Evolutionary conservation across 345 rosid genomes (phyloP).

Genomic region (Sonneratia caseolaris): DNA sequence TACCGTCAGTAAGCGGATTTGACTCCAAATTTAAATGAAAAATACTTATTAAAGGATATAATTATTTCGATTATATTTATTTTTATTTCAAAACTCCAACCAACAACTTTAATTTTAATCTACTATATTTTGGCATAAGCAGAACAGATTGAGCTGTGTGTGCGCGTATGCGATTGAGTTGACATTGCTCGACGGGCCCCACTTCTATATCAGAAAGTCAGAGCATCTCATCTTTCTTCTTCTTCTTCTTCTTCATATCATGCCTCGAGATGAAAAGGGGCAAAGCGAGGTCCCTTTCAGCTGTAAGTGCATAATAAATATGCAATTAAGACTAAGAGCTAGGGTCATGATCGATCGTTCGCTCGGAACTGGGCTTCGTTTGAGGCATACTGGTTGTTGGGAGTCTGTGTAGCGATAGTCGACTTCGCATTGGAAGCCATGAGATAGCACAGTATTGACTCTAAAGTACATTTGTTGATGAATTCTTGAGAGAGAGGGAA

Average conservation of each 20-base stretch:
- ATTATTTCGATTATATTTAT: no score
- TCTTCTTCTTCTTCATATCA: neutral
- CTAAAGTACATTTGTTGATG: slow-evolving; percentile 6
- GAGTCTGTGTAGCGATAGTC: no score
- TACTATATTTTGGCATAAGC: no score
- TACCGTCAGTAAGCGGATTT: no score
- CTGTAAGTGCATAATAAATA: no score
- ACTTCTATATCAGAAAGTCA: slow-evolving; percentile 22
- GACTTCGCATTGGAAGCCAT: neutral
- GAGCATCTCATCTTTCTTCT: neutral
- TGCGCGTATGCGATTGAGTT: neutral
- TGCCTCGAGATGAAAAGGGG: neutral
- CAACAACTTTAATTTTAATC: neutral
- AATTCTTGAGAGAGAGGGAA: neutral
- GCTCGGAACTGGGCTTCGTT: no score
- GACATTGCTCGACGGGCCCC: slow-evolving; percentile 42
- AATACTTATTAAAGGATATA: no score
- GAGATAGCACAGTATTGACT: neutral
- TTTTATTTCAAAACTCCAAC: neutral
- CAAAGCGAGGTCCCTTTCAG: neutral
- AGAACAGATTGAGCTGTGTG: no score
- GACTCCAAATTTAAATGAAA: no score
- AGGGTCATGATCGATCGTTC: no score
- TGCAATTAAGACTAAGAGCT: neutral
- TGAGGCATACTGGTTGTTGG: no score